These are phyloP conservation scores for Suhomyces panamericanus DNA, from an alignment of 1,139 yeast genomes.

Conservation along the genomic window DNA sequence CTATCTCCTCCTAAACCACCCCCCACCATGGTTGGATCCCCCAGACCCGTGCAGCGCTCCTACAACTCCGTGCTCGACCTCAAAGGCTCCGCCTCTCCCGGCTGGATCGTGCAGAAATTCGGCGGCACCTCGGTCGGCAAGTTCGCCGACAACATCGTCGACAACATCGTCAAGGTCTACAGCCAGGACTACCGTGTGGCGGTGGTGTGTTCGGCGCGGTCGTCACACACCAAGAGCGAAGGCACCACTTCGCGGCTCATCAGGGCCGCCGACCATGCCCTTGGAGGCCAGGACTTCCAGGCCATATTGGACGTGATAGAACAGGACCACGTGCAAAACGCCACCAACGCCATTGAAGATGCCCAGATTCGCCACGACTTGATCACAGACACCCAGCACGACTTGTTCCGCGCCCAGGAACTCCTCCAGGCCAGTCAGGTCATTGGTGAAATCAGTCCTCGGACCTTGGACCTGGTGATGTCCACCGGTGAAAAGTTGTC, in stretches of 20 bases:
- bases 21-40: conserved; percentile 9
- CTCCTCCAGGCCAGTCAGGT: conserved; percentile 83
- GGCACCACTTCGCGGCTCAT: conserved; percentile 90
- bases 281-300: conserved; percentile 54
- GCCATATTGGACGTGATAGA: conserved; percentile 61
- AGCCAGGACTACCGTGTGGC: conserved; percentile 71
- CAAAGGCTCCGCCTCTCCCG: conserved; percentile 24
- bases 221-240: conserved; percentile 85
- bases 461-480: conserved; percentile 88
- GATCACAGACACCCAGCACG: conserved; percentile 57
- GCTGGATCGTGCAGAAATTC: conserved; percentile 92
- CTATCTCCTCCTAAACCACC: background rate
- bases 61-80: conserved; percentile 48
- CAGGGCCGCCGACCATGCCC: conserved; percentile 76
- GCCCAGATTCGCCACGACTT: conserved; percentile 47
- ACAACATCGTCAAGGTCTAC: conserved; percentile 74
- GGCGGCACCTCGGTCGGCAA: conserved; percentile 99
- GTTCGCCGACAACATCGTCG: conserved; percentile 80
- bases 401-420: conserved; percentile 66
- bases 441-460: conserved; percentile 86
- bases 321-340: conserved; percentile 76
- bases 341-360: conserved; percentile 53
- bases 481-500: conserved; percentile 92
- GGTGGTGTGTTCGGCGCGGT: conserved; percentile 94
- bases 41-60: conserved; percentile 19